Conservation (phyloP, 805 yeast genomes). For the Barnettozyma pratensis region DNA sequence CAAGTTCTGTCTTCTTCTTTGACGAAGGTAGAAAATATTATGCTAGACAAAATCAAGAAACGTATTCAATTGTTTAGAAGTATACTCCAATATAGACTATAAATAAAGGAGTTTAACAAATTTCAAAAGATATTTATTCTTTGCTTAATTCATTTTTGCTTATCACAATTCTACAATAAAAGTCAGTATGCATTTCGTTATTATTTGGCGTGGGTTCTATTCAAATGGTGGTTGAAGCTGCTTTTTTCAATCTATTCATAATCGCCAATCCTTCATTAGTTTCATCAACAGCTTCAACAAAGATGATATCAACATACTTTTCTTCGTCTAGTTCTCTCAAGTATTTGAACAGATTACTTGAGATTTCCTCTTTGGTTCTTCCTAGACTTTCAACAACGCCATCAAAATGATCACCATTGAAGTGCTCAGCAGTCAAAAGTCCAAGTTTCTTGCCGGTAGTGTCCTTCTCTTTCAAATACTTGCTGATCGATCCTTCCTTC, state of each 20-base stretch:
- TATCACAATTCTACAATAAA: neutral
- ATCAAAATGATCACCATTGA: slow-evolving; percentile 16
- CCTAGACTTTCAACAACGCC: slow-evolving; percentile 36
- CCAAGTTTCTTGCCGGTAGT: slow-evolving; percentile 39
- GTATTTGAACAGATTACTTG: slow-evolving; percentile 65
- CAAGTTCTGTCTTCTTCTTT: slow-evolving; percentile 78
- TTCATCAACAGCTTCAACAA: slow-evolving; percentile 81
- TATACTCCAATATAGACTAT: slow-evolving; percentile 7
- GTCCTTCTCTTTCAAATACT: slow-evolving; percentile 27
- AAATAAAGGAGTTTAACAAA: neutral
- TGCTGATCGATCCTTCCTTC: slow-evolving; percentile 25
- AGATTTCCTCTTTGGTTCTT: slow-evolving; percentile 47
- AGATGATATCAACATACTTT: slow-evolving; percentile 55
- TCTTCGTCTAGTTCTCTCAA: slow-evolving; percentile 72
- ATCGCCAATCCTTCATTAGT: slow-evolving; percentile 84
- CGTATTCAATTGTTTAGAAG: slow-evolving; percentile 21
- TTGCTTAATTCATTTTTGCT: no score
- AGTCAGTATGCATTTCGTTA: neutral
- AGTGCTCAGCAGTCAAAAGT: slow-evolving; percentile 37
- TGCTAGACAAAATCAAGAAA: slow-evolving; percentile 12
- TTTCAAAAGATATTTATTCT: neutral
- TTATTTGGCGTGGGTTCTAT: neutral
- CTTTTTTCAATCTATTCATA: slow-evolving; percentile 86
- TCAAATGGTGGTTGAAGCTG: slow-evolving; percentile 53
- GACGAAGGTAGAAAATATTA: slow-evolving; percentile 74